These are phyloP conservation scores for Chaetomium olivaceum DNA, from an alignment of 2,329 filamentous ascomycete genomes.

Conservation along the genomic window DNA sequence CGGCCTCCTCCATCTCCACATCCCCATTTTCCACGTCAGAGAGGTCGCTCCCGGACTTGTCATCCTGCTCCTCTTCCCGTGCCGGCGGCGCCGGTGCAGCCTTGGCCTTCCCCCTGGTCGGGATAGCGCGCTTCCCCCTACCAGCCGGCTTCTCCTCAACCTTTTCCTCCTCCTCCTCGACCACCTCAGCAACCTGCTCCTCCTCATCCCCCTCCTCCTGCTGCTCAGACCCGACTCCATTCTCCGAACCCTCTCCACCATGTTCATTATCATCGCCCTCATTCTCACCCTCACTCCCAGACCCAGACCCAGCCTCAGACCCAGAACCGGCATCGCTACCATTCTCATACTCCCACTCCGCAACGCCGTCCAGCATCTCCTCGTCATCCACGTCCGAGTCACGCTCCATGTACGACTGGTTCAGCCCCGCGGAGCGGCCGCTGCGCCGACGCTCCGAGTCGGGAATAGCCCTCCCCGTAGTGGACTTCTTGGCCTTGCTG, in stretches of 20 bases:
- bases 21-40: slow-evolving; percentile 20
- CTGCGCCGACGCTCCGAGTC: slow-evolving; percentile 56
- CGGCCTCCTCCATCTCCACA: slow-evolving; percentile 21
- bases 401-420: slow-evolving; percentile 56
- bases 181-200: slow-evolving; percentile 26
- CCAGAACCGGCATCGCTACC: slow-evolving; percentile 27
- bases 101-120: background rate
- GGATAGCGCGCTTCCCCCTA: background rate
- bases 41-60: slow-evolving; percentile 8
- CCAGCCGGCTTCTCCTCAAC: background rate
- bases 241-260: slow-evolving; percentile 15
- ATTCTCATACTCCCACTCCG: slow-evolving; percentile 55
- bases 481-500: slow-evolving; percentile 34
- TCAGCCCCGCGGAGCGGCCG: slow-evolving; percentile 48
- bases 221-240: slow-evolving; percentile 1
- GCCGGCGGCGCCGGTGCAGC: background rate
- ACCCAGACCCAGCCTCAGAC: slow-evolving; percentile 25
- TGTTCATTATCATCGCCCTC: slow-evolving; percentile 24
- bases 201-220: slow-evolving; percentile 11
- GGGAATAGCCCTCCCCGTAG: slow-evolving; percentile 39
- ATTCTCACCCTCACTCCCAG: slow-evolving; percentile 24
- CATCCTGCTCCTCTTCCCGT: background rate
- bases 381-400: slow-evolving; percentile 60
- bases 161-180: slow-evolving; percentile 8
- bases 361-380: slow-evolving; percentile 62